Evolutionary conservation across 192 early-diverging fungal genomes (phyloP), one percentile per base, ranked within the genome.

Genomic region (Powellomyces hirtus): DNA sequence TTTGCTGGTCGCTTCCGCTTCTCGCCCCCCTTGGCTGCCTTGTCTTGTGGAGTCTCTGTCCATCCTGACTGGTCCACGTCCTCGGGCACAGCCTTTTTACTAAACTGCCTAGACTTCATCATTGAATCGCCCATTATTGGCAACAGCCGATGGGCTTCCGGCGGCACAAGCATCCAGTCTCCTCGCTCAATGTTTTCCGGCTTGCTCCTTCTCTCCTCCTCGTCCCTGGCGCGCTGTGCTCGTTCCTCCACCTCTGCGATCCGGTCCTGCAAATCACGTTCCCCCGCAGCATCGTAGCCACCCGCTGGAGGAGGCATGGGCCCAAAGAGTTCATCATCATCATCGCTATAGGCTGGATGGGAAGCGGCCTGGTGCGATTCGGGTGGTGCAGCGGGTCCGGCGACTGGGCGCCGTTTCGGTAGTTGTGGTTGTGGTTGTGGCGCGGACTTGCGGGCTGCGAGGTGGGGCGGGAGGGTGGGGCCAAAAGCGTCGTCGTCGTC

Each of bases 161-260:
- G 84, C 37, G 84, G 84, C 4, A 86, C 82, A 42, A 82, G 63
- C 84, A 86, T 86, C 84, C 84, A 86, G 33, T 86, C 84, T 33
- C 79, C 84, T 65, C 84, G 71, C 64, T 74, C 62, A 0, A 65
- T 26, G 33, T 72, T 72, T 38, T 70, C 57, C 22, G 58, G 38
- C 45, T 38, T n/a, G 7, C 35, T 44, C 30, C 7, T 0, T 22
- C 11, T 13, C 50, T 62, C 57, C 46, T 60, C 64, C 26, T 44
- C 68, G 24, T 70, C 68, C 34, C 50, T 20, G 14, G 68, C 68
- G 7, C 42, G 29, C 4, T n/a, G n/a, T 0, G 33, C 70, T 35
- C 70, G 31, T 16, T 38, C 62, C 29, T 72, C 70, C 27, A 72
- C 26, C 24, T 64, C 70, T 26, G 70, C 70, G 22, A 72, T 65